Evolutionary conservation across 768 basidiomycete species (phyloP).

Genomic region (Dentipellis fragilis): DNA sequence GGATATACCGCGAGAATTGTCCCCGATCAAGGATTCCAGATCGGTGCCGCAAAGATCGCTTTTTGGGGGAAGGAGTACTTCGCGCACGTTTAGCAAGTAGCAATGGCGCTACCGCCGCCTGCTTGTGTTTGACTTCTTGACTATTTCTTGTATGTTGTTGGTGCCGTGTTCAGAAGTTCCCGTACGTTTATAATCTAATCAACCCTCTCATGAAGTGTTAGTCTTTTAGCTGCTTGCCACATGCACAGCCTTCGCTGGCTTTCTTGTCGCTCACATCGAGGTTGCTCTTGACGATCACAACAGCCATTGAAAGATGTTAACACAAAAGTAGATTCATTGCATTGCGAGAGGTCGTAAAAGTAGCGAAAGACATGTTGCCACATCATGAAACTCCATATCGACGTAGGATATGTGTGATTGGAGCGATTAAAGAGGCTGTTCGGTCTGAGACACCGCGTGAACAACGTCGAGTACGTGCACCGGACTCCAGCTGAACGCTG

Average conservation of each 20-base stretch:
- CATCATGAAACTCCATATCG: slow-evolving; percentile 79
- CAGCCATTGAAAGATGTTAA: too few species aligned
- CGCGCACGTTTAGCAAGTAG: not conserved
- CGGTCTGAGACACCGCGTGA: slow-evolving; percentile 36
- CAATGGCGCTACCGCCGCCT: too few species aligned
- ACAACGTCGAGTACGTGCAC: slow-evolving; percentile 31
- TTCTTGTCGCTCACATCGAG: too few species aligned
- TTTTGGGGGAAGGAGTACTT: not conserved
- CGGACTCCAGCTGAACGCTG: slow-evolving; percentile 54
- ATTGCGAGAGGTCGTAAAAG: not conserved
- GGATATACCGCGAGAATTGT: slow-evolving; percentile 9
- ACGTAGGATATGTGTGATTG: slow-evolving; percentile 56
- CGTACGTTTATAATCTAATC: too few species aligned
- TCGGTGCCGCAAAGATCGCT: not conserved
- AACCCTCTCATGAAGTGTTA: too few species aligned
- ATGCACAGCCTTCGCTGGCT: too few species aligned
- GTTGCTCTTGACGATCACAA: too few species aligned
- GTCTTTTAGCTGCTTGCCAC: too few species aligned
- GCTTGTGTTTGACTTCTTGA: too few species aligned
- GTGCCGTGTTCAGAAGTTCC: too few species aligned
- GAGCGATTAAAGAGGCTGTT: slow-evolving; percentile 78
- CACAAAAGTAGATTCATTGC: too few species aligned
- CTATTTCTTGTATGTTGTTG: too few species aligned
- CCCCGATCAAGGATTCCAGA: slow-evolving; percentile 9
- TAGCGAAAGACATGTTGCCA: slow-evolving; percentile 40